phyloP scores from a whole-genome alignment of 768 basidiomycete genomes.

The Floccularia luteovirens region DNA sequence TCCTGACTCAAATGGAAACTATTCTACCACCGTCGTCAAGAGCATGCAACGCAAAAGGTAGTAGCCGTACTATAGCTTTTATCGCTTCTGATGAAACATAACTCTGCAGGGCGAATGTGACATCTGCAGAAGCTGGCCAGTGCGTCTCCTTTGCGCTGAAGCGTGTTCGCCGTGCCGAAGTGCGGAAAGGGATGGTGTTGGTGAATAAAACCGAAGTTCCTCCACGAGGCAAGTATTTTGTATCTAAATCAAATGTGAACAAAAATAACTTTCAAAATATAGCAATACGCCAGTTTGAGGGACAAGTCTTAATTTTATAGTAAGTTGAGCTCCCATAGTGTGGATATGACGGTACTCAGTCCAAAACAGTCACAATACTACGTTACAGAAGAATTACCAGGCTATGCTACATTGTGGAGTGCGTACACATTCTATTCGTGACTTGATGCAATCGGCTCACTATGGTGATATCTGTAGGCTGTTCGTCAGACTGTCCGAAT shows the following conservation, averaged over 20 bases:
- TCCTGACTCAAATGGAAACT: slow-evolving; percentile 90
- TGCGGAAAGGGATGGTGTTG: slow-evolving; percentile 94
- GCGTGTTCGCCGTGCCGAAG: slow-evolving; percentile 68
- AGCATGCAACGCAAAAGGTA: slow-evolving; percentile 92
- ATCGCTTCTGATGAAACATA: background rate
- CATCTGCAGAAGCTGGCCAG: slow-evolving; percentile 89
- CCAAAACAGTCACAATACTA: slow-evolving; percentile 73
- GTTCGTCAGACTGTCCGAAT: slow-evolving; percentile 90
- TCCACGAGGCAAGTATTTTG: slow-evolving; percentile 52
- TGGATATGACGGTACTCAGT: slow-evolving; percentile 3
- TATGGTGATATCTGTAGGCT: slow-evolving; percentile 38
- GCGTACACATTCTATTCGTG: slow-evolving; percentile 15
- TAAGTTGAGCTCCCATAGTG: slow-evolving; percentile 26
- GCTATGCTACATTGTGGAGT: slow-evolving; percentile 94
- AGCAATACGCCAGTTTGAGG: slow-evolving; percentile 86
- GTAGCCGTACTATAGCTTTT: too few relatives aligned
- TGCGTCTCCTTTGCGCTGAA: slow-evolving; percentile 92
- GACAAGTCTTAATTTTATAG: slow-evolving; percentile 91
- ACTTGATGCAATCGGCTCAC: slow-evolving; percentile 3
- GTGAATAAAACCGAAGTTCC: slow-evolving; percentile 72
- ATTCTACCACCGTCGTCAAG: slow-evolving; percentile 71
- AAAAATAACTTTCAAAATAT: slow-evolving; percentile 2
- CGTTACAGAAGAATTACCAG: slow-evolving; percentile 90
- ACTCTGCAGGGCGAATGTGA: slow-evolving; percentile 60
- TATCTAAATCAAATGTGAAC: background rate